These are phyloP conservation scores for Metschnikowia chrysomelidarum DNA, from an alignment of 805 yeast genomes.

Conservation along the genomic window DNA sequence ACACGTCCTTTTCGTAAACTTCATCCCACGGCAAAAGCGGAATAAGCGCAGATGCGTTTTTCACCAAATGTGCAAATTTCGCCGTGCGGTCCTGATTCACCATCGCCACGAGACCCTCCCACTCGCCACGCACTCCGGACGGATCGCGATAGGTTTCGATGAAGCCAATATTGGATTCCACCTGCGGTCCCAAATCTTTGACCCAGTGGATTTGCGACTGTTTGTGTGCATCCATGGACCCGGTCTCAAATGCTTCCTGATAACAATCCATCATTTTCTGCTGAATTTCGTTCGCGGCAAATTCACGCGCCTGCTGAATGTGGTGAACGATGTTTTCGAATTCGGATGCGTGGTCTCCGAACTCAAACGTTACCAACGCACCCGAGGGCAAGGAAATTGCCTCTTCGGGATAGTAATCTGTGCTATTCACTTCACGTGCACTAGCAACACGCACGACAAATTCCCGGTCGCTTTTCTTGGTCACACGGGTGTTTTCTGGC, in stretches of 20 bases:
- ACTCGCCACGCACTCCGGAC: constrained; percentile 87
- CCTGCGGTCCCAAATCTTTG: constrained; percentile 74
- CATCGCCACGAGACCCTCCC: constrained; percentile 91
- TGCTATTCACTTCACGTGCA: constrained; percentile 46
- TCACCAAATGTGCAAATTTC: constrained; percentile 70
- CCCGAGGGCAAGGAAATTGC: constrained; percentile 33
- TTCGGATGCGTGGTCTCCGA: constrained; percentile 76
- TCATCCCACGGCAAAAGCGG: constrained; percentile 72
- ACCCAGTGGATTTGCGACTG: constrained; percentile 87
- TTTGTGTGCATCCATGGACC: constrained; percentile 82
- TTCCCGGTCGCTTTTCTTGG: constrained; percentile 46
- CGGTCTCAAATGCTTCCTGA: constrained; percentile 69
- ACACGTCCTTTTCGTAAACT: constrained; percentile 76
- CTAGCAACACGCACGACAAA: constrained; percentile 72
- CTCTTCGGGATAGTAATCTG: constrained; percentile 51
- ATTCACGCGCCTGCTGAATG: constrained; percentile 53
- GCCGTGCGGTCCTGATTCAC: constrained; percentile 84
- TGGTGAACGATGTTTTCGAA: constrained; percentile 57
- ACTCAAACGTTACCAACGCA: constrained; percentile 50
- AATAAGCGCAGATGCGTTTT: constrained; percentile 63
- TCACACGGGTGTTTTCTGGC: constrained; percentile 80
- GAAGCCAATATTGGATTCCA: constrained; percentile 77
- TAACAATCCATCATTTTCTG: constrained; percentile 62
- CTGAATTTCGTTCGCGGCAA: constrained; percentile 75
- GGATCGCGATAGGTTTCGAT: constrained; percentile 94